Base-by-base conservation (phyloP, 108 stramenopile genomes). In the Nitzschia inconspicua region DNA sequence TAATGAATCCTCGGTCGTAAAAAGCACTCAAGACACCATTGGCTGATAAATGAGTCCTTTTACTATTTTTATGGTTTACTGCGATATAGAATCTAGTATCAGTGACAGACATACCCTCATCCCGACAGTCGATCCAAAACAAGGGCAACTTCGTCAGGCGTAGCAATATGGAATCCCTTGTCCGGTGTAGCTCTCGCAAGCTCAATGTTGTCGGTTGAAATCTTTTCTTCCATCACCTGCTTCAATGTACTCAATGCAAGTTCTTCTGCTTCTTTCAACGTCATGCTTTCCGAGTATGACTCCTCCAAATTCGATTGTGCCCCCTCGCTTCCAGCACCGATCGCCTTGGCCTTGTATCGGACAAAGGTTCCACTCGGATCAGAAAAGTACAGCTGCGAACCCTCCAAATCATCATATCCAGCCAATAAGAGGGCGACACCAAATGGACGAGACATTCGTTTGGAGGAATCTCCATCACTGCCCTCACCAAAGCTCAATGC, bases 141-240 rank as follows among this genome's bases (percentile, higher is more conserved):
- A 4, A 49, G 76, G 30, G 85, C 86, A 13, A 98, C 87, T 77
- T 97, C 90, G 39, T 91, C 91, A 25, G 68, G 58, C 42, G 85
- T 80, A 20, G 88, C 89, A 65, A 88, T 72, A 36, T 93, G 78
- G 78, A 93, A 98, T 42, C 97, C 97, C 70, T 78, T 79, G 19
- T 86, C 91, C 37, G 75, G 67, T n/a, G 95, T 96, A 0, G 97
- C 96, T 54, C 85, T 59, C 4, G 96, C 96, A 64, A 98, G 66
- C 68, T 98, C 97, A 16, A 98, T 90, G 73, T 99, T 98, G 42
- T 96, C 95, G 25, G 76, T 83, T 3, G 79, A 94, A 60, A 99
- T 93, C 77, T 96, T 97, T 73, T 98, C 99, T 79, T 99, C 99
- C 99, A 99, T 99, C 43, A 98, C 97, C 77, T 96, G 95, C 74